Percentiles rank a stretch among this genome's conserved stretches.
These are phyloP conservation scores for Pleurotus tuber-regium DNA, from an alignment of 768 basidiomycete species.

Conservation along the genomic window DNA sequence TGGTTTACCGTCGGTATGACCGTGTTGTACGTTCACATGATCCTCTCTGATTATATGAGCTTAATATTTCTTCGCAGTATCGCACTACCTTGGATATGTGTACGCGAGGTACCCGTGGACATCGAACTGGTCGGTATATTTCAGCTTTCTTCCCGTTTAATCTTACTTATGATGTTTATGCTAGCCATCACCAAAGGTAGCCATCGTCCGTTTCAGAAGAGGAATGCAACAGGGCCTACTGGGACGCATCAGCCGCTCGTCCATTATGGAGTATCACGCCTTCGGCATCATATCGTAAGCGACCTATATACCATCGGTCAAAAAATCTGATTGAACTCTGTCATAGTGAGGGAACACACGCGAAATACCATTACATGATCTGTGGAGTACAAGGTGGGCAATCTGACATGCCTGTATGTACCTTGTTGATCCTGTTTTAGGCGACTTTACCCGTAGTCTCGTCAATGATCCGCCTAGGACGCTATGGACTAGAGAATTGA, in stretches of 20 bases:
- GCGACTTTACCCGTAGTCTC: conserved; percentile 74
- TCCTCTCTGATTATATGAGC: conserved; percentile 1
- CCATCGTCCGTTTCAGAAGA: conserved; percentile 73
- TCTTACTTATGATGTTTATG: conserved; percentile 13
- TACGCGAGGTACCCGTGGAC: conserved; percentile 69
- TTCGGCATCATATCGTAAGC: conserved; percentile 76
- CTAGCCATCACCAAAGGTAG: conserved; percentile 78
- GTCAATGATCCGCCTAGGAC: conserved; percentile 67
- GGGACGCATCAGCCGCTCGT: conserved; percentile 67
- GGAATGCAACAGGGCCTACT: conserved; percentile 85
- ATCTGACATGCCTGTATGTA: background rate
- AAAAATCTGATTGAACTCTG: too few relatives aligned
- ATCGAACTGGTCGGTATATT: conserved; percentile 63
- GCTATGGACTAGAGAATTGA: conserved; percentile 78
- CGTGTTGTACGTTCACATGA: conserved; percentile 48
- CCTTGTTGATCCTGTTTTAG: conserved; percentile 23
- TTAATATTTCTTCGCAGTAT: conserved; percentile 40
- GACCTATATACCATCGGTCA: too few relatives aligned
- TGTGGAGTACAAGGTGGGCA: conserved; percentile 66
- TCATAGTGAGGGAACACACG: conserved; percentile 59
- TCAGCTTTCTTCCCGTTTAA: conserved; percentile 6
- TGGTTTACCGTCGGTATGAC: conserved; percentile 79
- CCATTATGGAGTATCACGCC: conserved; percentile 80
- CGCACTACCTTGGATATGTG: conserved; percentile 72
- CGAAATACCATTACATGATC: conserved; percentile 79